Base-by-base conservation (phyloP, 768 basidiomycete genomes). In the Hypholoma fasciculare region DNA sequence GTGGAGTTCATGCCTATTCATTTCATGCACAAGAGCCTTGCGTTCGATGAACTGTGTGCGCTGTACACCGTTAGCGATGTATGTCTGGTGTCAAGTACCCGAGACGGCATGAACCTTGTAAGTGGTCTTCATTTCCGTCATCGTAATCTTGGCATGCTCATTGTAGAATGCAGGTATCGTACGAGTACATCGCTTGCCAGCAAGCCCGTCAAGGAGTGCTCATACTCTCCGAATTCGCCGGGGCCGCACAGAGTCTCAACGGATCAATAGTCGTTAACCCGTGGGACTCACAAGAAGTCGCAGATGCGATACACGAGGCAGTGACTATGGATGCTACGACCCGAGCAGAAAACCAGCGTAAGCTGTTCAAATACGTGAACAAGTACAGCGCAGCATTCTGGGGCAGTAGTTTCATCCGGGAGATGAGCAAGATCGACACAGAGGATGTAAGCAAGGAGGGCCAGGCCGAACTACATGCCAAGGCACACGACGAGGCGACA, bases 1-100 rank as follows among this genome's bases (percentile, higher is more conserved):
- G 95, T 98, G 69, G 97, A 99, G 65, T 98, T 96, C 71, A 97
- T 98, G 94, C 97, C 97, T 6, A 98, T 99, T 59, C 97, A 98
- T 74, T 98, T 97, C 74, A 94, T 98, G 93, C 96, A 98, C 82
- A 96, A 96, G 74, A 90, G 87, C 62, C 78, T 98, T 53, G 76
- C 87, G 0, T 96, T 98, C 68, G 93, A 97, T 69, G 97, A 99
- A 69, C 83, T 99, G 7, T 96, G 94, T 58, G 97, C 97, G n/a
- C 82, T 99, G 54, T 99, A 98, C 69, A 94, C 96, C 19, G 83
- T 98, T 66, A 93, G 92, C 68, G 97, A 98, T 68, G 96, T 96
- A 37, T 98, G 96, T 71, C 78, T 99, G 54, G 94, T 99, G 59
- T 93, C 93, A 19, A 90, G 88, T 71, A 99, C 97, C 19, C 79